Evolutionary conservation across 441 rosid genomes (phyloP).

Genomic region (Adansonia rubrostipa): DNA sequence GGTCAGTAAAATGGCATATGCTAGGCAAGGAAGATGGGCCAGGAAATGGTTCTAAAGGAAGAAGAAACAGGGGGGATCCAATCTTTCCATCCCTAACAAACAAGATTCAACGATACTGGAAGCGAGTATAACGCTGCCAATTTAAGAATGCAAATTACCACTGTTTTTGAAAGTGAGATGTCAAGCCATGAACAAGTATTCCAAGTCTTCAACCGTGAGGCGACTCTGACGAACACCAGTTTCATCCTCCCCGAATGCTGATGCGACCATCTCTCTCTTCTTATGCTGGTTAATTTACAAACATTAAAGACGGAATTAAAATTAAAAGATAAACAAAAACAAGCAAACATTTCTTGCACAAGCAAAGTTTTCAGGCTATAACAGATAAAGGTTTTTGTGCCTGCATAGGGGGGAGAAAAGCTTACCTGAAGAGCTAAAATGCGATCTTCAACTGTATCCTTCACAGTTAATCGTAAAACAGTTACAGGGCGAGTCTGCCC

Average conservation of each 20-base stretch:
- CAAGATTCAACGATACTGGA: background rate
- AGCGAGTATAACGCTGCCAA: background rate
- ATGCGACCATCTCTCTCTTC: slow-evolving; percentile 90
- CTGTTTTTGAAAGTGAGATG: background rate
- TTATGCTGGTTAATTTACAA: slow-evolving; percentile 66
- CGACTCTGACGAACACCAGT: slow-evolving; percentile 69
- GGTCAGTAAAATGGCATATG: slow-evolving; percentile 31
- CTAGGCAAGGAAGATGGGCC: background rate
- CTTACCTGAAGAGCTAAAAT: slow-evolving; percentile 79
- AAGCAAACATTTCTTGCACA: background rate
- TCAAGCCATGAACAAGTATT: slow-evolving; percentile 80
- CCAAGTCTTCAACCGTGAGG: slow-evolving; percentile 78
- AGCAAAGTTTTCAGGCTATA: background rate
- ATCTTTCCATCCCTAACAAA: slow-evolving; percentile 1
- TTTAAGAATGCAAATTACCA: background rate
- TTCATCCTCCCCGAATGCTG: slow-evolving; percentile 92
- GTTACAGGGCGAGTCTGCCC: slow-evolving; percentile 91
- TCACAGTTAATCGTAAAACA: slow-evolving; percentile 80
- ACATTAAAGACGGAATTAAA: background rate
- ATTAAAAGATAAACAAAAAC: background rate
- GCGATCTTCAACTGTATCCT: slow-evolving; percentile 90
- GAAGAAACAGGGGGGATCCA: background rate
- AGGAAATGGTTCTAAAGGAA: slow-evolving; percentile 3
- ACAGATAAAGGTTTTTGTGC: background rate
- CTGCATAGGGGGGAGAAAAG: background rate